Percentiles rank a stretch among this genome's conserved stretches.
phyloP scores from a whole-genome alignment of 2,329 filamentous ascomycete species.

The Talaromyces atroroseus region DNA sequence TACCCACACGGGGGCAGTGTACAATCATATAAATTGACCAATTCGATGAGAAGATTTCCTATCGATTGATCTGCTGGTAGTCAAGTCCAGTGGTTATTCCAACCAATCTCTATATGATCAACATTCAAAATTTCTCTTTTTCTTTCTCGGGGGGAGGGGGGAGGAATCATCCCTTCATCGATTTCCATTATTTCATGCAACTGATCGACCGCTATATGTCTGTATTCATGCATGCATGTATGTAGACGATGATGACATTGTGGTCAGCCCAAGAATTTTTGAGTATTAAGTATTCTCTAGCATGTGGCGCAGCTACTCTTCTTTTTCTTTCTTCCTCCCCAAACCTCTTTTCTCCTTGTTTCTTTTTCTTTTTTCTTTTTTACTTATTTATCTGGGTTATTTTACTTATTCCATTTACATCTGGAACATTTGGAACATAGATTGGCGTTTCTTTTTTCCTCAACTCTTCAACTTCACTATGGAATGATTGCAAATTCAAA shows the following conservation, averaged over 20 bases:
- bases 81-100: too few relatives aligned
- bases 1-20: too few relatives aligned
- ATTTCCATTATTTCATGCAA: background rate
- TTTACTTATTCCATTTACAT: background rate
- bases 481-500: slow-evolving; percentile 3
- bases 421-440: slow-evolving; percentile 11
- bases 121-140: too few relatives aligned
- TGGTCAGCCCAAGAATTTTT: background rate
- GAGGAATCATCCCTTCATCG: background rate
- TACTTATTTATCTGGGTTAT: background rate
- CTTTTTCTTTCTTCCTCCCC: background rate
- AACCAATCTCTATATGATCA: too few relatives aligned
- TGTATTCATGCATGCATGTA: background rate
- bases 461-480: background rate
- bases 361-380: background rate
- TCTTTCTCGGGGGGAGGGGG: too few relatives aligned
- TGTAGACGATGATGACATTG: background rate
- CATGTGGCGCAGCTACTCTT: background rate
- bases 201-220: background rate
- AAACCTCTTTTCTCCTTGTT: background rate
- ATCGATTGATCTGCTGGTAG: too few relatives aligned
- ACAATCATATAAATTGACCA: too few relatives aligned
- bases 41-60: too few relatives aligned
- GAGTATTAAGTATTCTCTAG: background rate
- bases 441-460: slow-evolving; percentile 7